Evolutionary conservation across 1,284 basidiomycete species (phyloP).

Genomic region (Afroboletus lepidellus): DNA sequence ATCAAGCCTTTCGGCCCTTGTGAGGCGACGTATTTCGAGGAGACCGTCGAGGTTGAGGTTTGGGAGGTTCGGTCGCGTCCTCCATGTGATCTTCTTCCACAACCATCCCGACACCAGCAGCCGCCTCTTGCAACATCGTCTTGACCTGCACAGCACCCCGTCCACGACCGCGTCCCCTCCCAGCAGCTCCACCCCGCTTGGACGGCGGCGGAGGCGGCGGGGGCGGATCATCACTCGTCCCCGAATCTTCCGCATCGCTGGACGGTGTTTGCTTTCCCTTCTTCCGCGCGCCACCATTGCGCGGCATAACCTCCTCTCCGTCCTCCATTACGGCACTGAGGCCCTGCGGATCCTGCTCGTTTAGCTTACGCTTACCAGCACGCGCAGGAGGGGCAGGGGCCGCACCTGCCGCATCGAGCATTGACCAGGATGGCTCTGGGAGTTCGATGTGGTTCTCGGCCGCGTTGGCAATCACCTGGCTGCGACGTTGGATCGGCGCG

Average conservation of each 20-base stretch:
- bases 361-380: slow-evolving; percentile 33
- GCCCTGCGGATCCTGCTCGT: slow-evolving; percentile 26
- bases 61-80: slow-evolving; percentile 25
- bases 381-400: slow-evolving; percentile 24
- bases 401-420: slow-evolving; percentile 31
- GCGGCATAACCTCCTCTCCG: slow-evolving; percentile 13
- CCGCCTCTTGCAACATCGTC: slow-evolving; percentile 28
- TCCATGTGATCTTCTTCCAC: slow-evolving; percentile 33
- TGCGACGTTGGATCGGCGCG: slow-evolving; percentile 46
- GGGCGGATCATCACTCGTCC: slow-evolving; percentile 8
- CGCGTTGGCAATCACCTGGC: slow-evolving; percentile 44
- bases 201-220: background rate
- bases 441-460: slow-evolving; percentile 22
- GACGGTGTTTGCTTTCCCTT: slow-evolving; percentile 21
- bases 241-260: slow-evolving; percentile 20
- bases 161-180: slow-evolving; percentile 22
- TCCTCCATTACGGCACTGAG: slow-evolving; percentile 16
- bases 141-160: slow-evolving; percentile 15
- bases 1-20: slow-evolving; percentile 19
- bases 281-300: slow-evolving; percentile 17
- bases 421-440: slow-evolving; percentile 33
- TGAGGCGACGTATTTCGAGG: slow-evolving; percentile 23
- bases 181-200: slow-evolving; percentile 20
- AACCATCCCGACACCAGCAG: slow-evolving; percentile 23
- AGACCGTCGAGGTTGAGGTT: slow-evolving; percentile 26